These are phyloP conservation scores for Grosmannia penicillata DNA, from an alignment of 2,329 filamentous ascomycete genomes.

Conservation along the genomic window DNA sequence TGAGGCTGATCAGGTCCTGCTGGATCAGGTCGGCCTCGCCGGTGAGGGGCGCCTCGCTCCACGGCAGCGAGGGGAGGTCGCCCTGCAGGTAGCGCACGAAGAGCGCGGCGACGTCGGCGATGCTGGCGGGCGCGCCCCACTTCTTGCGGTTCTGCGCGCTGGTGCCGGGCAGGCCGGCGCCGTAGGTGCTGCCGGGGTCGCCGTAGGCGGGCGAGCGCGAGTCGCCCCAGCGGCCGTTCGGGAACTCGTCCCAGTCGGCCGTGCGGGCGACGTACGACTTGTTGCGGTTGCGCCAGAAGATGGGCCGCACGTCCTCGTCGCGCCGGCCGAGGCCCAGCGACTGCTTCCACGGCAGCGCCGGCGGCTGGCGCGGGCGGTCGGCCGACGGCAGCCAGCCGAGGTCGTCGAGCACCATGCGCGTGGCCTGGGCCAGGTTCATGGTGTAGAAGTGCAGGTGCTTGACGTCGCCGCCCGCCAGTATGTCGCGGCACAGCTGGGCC, in stretches of 20 bases:
- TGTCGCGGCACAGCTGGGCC: constrained; percentile 75
- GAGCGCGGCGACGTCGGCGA: constrained; percentile 67
- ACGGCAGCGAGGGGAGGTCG: constrained; percentile 70
- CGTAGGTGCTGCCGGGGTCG: constrained; percentile 82
- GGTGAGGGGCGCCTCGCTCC: constrained; percentile 83
- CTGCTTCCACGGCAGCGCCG: constrained; percentile 90
- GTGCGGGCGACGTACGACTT: constrained; percentile 91
- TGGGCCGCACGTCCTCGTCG: constrained; percentile 89
- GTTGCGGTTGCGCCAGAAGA: constrained; percentile 97
- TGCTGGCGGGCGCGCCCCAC: constrained; percentile 72
- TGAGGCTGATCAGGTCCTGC: constrained; percentile 63
- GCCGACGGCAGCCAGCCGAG: constrained; percentile 66
- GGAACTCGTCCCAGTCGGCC: constrained; percentile 98
- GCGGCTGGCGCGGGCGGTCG: constrained; percentile 59
- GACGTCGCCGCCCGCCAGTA: constrained; percentile 63
- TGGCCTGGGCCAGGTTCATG: constrained; percentile 95
- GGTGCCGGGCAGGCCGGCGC: constrained; percentile 81
- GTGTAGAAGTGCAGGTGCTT: constrained; percentile 95
- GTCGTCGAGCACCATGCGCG: constrained; percentile 86
- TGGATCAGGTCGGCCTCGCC: constrained; percentile 69
- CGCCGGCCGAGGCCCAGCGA: constrained; percentile 79
- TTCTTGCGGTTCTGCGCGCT: constrained; percentile 93
- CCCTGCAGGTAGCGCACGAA: constrained; percentile 78
- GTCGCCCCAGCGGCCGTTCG: constrained; percentile 97
- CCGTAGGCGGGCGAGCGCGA: constrained; percentile 92